Evolutionary conservation across 352 stramenopile genomes (phyloP), one percentile per base, ranked within the genome.

Genomic region (Globisporangium cystogenes): DNA sequence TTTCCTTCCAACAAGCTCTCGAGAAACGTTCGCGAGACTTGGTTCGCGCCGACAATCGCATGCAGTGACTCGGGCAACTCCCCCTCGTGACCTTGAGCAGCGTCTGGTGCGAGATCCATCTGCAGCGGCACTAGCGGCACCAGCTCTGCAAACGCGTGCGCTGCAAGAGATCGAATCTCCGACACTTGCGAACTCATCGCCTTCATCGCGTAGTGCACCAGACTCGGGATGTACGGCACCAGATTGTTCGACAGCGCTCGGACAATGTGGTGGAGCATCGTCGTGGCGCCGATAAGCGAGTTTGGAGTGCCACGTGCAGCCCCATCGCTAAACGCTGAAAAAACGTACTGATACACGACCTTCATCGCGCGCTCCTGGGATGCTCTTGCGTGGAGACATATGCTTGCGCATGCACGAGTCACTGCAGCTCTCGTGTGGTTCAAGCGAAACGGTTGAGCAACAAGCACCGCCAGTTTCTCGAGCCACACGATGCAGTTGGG

Each of bases 121-220:
- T 86, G 69, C 45, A 93, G 59, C 10, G 82, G 71, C 48, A 93
- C 74, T 26, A 90, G 68, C 15, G 74, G 79, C 24, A 93, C 51
- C 7, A 93, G 64, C 26, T 84, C 72, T 18, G 76, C 71, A 70
- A 93, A 93, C n/a, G 64, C 63, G n/a, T 67, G 65, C 12, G 82
- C 71, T 21, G 77, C 80, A 48, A 78, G 59, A 3, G 52, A 67
- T 14, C 82, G 74, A 11, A 82, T 60, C n/a, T 50, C 41, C 49
- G 68, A 35, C 3, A 65, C 56, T 24, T 80, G 62, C 1, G 72
- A 74, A 37, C 68, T 70, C 80, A 93, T 90, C 0, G 67, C 66
- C 26, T 69, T 71, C 77, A 91, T 90, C 8, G 76, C 65, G 29
- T 77, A 88, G 47, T 81, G 72, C 40, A 91, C 65, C 14, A 93